Base-by-base conservation (phyloP, 129 eudicot species). In the Oenanthe sinensis region DNA sequence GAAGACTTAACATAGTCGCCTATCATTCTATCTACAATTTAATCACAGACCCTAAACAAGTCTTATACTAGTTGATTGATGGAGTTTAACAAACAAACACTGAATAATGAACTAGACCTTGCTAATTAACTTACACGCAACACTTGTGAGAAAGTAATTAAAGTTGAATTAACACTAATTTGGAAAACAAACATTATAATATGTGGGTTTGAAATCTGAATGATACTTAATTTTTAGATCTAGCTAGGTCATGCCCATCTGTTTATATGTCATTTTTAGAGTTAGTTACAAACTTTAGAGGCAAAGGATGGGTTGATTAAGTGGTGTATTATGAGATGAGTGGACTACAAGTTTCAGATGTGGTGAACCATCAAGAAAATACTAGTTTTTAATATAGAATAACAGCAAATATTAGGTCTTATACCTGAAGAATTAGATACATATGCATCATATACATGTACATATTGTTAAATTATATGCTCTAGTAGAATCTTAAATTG, bases 251-350 rank as follows among this genome's bases (percentile, higher is more conserved):
- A 72, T 72, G 33, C 50, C 76, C 52, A 72, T 40, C 52, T 72
- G 46, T 24, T 43, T n/a, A 12, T 73, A 7, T 73, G 77, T 74
- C 77, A 74, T 74, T 74, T 43, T 67, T 80, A 54, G 48, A 75
- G 85, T 83, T 81, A 54, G 77, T 72, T 52, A 52, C 16, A n/a
- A 47, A 58, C 79, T 81, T 81, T 36, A 48, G 44, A 84, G 20
- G 84, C 79, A 48, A 76, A 83, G 84, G 46, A 46, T 78, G 80
- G 60, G 77, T 40, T 62, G 71, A 73, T 82, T 87, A 82, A 86
- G 87, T 84, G 82, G n/a, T 60, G 55, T 74, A 74, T 74, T 11
- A 46, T 30, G 42, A 74, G 28, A n/a, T 22, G 43, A 77, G 83
- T 85, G 79, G 77, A 49, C 44, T 46, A 54, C 49, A 30, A 75